Base-by-base conservation (phyloP, 2,329 filamentous ascomycete species). In the Trichoderma sp. region DNA sequence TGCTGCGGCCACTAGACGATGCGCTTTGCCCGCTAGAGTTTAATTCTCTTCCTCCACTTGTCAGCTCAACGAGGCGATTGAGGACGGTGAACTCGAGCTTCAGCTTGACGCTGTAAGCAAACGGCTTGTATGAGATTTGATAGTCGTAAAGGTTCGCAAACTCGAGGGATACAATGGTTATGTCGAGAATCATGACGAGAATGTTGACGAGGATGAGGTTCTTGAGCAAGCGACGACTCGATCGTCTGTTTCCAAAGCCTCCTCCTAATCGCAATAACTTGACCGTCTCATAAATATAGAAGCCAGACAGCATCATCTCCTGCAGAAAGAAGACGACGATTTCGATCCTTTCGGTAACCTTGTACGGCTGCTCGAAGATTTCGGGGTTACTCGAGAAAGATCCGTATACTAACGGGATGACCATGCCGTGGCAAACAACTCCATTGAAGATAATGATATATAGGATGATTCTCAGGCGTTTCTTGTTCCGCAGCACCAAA, bases 371-470 rank as follows among this genome's bases (percentile, higher is more conserved):
- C 4, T 69, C 17, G 35, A 70, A 74, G 1, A 57, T 48, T 22
- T 68, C 64, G 1, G 63, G 48, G 8, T 67, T 29, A 7, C 61
- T 72, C 1, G 76, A 78, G 70, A 83, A 84, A 8, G 83, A 77
- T 13, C 83, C 86, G 67, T 83, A 87, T 2, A 84, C 84, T n/a
- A 89, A 73, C 2, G 89, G 79, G 0, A 83, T 85, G 12, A 85
- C 87, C 0, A 83, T 83, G 0, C 84, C 76, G 70, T 89, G 85
- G 22, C 88, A 77, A 4, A 87, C 68, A 34, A 88, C 71, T 22
- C 80, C 80, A 72, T 88, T 83, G 70, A 80, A 73, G 64, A 88
- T 80, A 67, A 90, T 89, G 82, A 89, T 86, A 69, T 72, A 79
- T 1, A 88, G 78, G 0, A 87, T 82, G 9, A 80, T 79, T 4